Conservation (phyloP, 495 filamentous ascomycete genomes). For the Geoglossum glabrum region DNA sequence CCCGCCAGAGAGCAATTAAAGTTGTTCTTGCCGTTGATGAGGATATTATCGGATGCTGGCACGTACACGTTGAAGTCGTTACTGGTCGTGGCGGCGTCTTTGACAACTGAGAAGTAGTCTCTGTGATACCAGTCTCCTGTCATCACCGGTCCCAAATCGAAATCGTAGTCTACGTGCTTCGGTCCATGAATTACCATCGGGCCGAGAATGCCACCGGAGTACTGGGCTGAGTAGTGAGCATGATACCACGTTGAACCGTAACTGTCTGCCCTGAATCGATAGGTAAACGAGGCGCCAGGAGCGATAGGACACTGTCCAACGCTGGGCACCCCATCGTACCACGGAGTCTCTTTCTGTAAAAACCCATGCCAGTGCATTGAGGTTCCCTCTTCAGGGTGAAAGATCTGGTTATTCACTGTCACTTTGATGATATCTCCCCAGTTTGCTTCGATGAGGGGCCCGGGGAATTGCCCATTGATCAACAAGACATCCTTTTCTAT, state of each 20-base stretch:
- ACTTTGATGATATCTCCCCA: conserved; percentile 17
- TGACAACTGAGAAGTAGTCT: conserved; percentile 14
- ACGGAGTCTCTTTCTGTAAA: conserved; percentile 16
- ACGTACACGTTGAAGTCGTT: too few species aligned
- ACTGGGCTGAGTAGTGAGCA: conserved; percentile 37
- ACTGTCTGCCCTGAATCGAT: conserved; percentile 27
- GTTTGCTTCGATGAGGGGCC: conserved; percentile 9
- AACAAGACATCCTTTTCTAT: too few species aligned
- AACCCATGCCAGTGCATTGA: conserved; percentile 20
- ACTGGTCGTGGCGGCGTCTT: conserved; percentile 5
- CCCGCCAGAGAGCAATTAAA: conserved; percentile 10
- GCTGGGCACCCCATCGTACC: conserved; percentile 30
- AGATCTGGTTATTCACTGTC: conserved; percentile 21
- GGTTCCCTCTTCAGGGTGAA: conserved; percentile 16
- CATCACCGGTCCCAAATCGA: conserved; percentile 27
- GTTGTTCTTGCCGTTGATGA: conserved; percentile 21
- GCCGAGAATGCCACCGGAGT: conserved; percentile 28
- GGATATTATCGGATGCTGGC: conserved; percentile 17
- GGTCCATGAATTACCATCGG: conserved; percentile 18
- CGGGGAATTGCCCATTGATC: too few species aligned
- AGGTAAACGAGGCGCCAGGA: conserved; percentile 24
- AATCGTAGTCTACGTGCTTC: conserved; percentile 27
- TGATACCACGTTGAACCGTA: conserved; percentile 48
- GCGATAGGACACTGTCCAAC: conserved; percentile 26
- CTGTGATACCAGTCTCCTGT: conserved; percentile 28